These are phyloP conservation scores for Apiospora saccharicola DNA, from an alignment of 2,329 filamentous ascomycete genomes.

Conservation along the genomic window DNA sequence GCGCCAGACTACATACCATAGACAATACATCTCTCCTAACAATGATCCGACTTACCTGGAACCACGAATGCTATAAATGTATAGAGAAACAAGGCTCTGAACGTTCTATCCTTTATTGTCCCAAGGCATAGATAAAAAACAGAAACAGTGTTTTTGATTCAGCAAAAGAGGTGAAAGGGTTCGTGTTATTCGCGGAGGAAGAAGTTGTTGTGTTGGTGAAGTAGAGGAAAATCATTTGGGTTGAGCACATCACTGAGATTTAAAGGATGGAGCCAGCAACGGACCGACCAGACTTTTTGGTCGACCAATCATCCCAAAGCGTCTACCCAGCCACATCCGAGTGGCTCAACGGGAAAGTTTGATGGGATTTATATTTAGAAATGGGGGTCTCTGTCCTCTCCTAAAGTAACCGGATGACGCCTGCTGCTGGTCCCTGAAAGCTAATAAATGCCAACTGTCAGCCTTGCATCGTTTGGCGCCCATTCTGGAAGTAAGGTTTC, in stretches of 20 bases:
- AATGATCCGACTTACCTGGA: background rate
- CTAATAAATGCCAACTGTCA: constrained; percentile 16
- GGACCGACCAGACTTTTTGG: background rate
- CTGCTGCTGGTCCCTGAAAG: constrained; percentile 11
- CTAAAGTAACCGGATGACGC: constrained; percentile 10
- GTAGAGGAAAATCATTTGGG: no score
- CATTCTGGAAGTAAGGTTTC: constrained; percentile 4
- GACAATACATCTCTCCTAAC: background rate
- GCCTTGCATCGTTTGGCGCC: constrained; percentile 19
- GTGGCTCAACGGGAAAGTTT: background rate
- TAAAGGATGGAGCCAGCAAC: background rate
- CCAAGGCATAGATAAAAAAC: background rate
- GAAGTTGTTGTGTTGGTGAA: background rate
- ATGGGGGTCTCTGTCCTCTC: background rate
- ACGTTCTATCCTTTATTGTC: background rate
- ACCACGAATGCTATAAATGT: background rate
- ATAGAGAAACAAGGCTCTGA: background rate
- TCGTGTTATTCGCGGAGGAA: background rate
- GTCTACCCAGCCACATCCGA: background rate
- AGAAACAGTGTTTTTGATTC: background rate
- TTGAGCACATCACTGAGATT: background rate
- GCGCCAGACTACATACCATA: constrained; percentile 60
- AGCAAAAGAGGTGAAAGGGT: background rate
- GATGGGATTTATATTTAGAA: constrained; percentile 1
- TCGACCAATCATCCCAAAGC: constrained; percentile 1